Base-by-base conservation (phyloP, 2,329 filamentous ascomycete species). In the Graphium sp. region DNA sequence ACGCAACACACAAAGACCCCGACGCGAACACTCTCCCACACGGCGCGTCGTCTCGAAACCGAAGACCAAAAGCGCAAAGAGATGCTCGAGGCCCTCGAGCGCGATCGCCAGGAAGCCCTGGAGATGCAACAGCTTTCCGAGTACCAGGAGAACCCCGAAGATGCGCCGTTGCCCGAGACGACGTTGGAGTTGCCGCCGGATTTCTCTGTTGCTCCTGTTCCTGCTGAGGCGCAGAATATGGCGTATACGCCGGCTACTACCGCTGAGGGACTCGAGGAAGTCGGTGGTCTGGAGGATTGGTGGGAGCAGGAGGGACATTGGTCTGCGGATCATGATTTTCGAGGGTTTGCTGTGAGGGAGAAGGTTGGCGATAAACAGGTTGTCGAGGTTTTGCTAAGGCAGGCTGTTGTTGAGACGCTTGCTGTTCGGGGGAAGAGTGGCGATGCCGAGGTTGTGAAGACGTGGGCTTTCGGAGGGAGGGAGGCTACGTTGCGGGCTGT, bases 231-330 rank as follows among this genome's bases (percentile, higher is more conserved):
- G 6, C 26, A 39, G 6, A 45, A 52, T 18, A 41, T 50, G 8
- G 42, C 39, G 6, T 72, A 71, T 42, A 41, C 45, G 4, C 63
- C 65, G 4, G 67, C 66, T 11, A 46, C 47, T 10, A 47, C 46
- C 4, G 50, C 52, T 6, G 49, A 55, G 0, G 60, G 50, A 0
- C 50, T 72, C 3, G 55, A 61, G 34, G 49, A 56, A 28, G 54
- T 68, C 9, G 56, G 55, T 22, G 50, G 57, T 2, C 34, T 67
- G 21, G 47, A 47, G 19, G 47, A 46, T 16, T 73, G 65, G 66
- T 73, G 66, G 65, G 55, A 67, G 6, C 44, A 52, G 29, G 47
- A 49, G n/a, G 51, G 52, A n/a, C 54, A 68, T 40, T 71, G 66
- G 63, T 51, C 51, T 26, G 32, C 48, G 21, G 53, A 55, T 33